Evolutionary conservation across 352 stramenopile species (phyloP), one percentile per base, ranked within the genome.

Genomic region (Albugo candida): DNA sequence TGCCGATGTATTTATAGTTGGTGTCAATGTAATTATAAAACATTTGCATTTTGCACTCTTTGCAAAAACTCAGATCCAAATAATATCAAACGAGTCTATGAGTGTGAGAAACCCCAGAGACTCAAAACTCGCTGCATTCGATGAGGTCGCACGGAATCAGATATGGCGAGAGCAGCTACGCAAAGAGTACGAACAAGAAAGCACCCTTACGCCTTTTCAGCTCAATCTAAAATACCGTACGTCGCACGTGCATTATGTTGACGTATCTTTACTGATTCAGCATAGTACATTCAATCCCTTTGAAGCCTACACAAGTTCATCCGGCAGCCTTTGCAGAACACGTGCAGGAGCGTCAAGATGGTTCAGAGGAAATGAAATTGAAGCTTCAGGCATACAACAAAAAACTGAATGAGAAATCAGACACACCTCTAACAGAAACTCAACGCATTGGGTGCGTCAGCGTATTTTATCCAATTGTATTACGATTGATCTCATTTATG

Each of bases 151-250:
- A 21, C 67, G 70, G 45, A 89, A 89, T 53, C 76, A 89, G 63
- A 89, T 89, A 58, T 89, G 73, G 73, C 73, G 76, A n/a, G 76
- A 89, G 53, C 76, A 86, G 43, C 66, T 89, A 49, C 81, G 81
- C 54, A 84, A 75, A 31, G 76, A 89, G 44, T 83, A 86, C 55
- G 54, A 70, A 47, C 72, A 79, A 58, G 76, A 89, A 51, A 73
- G 73, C 38, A 55, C 62, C 14, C 57, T 83, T 5, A 89, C 76
- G 17, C 67, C 67, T 4, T 89, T 89, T 56, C 76, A 89, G 54
- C 63, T 86, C 52, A 89, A 89, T 49, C 73, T 74, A 5, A 89
- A 83, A 41, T 86, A 69, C 11, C 36, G 76, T 89, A 64, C 45
- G 65, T 51, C 6, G 16, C 31, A 43, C 4, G 14, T 36, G 13